Percentiles rank a stretch among this genome's conserved stretches.
These are phyloP conservation scores for Davidsoniella eucalypti DNA, from an alignment of 2,329 filamentous ascomycete genomes.

Conservation along the genomic window DNA sequence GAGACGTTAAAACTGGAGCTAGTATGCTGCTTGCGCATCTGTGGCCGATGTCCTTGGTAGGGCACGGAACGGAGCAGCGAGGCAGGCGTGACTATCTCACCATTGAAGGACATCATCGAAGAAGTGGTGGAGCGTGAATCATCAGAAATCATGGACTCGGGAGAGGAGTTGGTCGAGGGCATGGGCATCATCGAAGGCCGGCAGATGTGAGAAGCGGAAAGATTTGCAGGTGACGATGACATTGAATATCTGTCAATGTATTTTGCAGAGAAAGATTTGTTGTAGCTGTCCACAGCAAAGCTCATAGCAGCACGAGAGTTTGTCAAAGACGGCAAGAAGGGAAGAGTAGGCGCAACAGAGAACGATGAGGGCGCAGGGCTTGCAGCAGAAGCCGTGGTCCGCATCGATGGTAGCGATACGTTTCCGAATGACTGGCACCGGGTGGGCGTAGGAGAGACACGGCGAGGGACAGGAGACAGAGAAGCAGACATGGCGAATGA, in stretches of 20 bases:
- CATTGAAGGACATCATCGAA: slow-evolving; percentile 31
- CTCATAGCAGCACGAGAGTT: slow-evolving; percentile 41
- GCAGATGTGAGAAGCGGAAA: slow-evolving; percentile 24
- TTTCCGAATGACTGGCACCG: slow-evolving; percentile 21
- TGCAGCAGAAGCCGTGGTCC: slow-evolving; percentile 36
- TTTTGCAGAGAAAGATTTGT: slow-evolving; percentile 18
- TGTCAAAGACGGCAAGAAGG: slow-evolving; percentile 15
- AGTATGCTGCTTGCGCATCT: slow-evolving; percentile 34
- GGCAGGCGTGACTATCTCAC: neutral
- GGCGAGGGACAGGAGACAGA: slow-evolving; percentile 1
- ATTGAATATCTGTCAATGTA: slow-evolving; percentile 34
- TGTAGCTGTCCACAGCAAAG: slow-evolving; percentile 40
- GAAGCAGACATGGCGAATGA: neutral
- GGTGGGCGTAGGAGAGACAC: slow-evolving; percentile 19
- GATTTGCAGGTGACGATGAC: slow-evolving; percentile 31
- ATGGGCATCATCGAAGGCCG: slow-evolving; percentile 28
- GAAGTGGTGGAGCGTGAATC: slow-evolving; percentile 44
- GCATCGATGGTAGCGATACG: slow-evolving; percentile 29
- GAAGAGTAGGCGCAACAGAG: slow-evolving; percentile 44
- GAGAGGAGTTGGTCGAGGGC: slow-evolving; percentile 45
- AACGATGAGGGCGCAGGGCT: slow-evolving; percentile 39
- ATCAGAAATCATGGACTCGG: slow-evolving; percentile 52
- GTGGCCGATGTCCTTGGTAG: slow-evolving; percentile 34
- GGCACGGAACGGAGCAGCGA: slow-evolving; percentile 33
- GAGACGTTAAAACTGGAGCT: slow-evolving; percentile 41